Conservation (phyloP, 148 eudicot species). For the Euryodendron excelsum region DNA sequence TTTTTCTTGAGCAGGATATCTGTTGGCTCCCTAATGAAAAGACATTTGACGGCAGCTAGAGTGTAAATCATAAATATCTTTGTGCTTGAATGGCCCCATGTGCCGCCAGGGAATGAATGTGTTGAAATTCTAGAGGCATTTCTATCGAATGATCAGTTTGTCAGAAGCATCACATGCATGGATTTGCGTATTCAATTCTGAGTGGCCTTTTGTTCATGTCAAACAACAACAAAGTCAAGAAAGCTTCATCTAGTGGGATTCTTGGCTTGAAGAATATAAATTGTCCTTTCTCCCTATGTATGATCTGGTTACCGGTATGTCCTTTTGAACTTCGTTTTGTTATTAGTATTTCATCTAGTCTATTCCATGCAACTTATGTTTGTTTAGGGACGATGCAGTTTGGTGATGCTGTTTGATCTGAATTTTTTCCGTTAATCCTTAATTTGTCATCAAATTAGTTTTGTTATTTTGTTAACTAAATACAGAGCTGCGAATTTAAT, state of each 20-base stretch:
- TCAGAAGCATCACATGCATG: neutral
- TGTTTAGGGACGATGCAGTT: neutral
- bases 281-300: neutral
- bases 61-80: neutral
- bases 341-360: neutral
- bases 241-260: constrained; percentile 4
- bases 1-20: constrained; percentile 19
- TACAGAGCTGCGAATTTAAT: neutral
- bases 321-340: neutral
- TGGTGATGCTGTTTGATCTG: constrained; percentile 2
- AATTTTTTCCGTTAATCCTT: neutral
- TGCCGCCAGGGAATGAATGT: neutral
- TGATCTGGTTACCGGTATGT: constrained; percentile 3
- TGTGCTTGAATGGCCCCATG: neutral
- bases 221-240: neutral
- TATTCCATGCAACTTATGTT: neutral
- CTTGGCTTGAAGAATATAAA: constrained; percentile 2
- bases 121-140: neutral
- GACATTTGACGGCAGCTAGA: neutral
- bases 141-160: neutral
- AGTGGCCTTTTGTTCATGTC: neutral
- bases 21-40: constrained; percentile 17
- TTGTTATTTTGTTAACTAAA: neutral
- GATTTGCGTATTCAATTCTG: neutral
- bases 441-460: neutral